Conservation (phyloP, 345 rosid species). For the Arabidopsis arenosa region DNA sequence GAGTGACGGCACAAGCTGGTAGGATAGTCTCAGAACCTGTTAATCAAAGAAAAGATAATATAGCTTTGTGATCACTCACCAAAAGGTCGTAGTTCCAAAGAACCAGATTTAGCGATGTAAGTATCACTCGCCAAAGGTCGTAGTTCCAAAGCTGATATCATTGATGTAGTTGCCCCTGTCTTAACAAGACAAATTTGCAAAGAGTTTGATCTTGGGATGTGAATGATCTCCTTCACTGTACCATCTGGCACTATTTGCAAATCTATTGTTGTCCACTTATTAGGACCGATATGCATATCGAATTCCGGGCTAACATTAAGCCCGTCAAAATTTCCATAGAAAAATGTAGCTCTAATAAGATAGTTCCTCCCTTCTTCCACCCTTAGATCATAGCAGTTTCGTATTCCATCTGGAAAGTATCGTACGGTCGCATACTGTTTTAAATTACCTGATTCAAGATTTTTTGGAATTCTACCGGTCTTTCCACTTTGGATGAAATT, state of each 20-base stretch:
- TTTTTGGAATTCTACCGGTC: not conserved
- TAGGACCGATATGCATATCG: slow-evolving; percentile 42
- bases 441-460: not conserved
- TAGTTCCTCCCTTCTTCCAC: slow-evolving; percentile 35
- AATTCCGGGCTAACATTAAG: slow-evolving; percentile 30
- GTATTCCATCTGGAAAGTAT: slow-evolving; percentile 50
- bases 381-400: slow-evolving; percentile 47
- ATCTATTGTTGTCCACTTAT: slow-evolving; percentile 46
- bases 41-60: no score
- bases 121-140: slow-evolving; percentile 23
- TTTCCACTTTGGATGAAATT: slow-evolving; percentile 42
- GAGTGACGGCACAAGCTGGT: no score
- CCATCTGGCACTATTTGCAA: slow-evolving; percentile 21
- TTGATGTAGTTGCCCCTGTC: slow-evolving; percentile 41
- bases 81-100: slow-evolving; percentile 13
- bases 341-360: slow-evolving; percentile 45
- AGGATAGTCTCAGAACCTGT: no score
- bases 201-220: slow-evolving; percentile 22
- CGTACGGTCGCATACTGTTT: slow-evolving; percentile 28
- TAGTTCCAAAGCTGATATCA: slow-evolving; percentile 40
- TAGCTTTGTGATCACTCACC: no score
- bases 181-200: slow-evolving; percentile 51
- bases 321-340: slow-evolving; percentile 46
- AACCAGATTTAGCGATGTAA: slow-evolving; percentile 40
- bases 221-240: slow-evolving; percentile 46